Percentiles rank a stretch among this genome's conserved stretches.
These are phyloP conservation scores for Tylopilus sp. DNA, from an alignment of 768 basidiomycete species.

Conservation along the genomic window DNA sequence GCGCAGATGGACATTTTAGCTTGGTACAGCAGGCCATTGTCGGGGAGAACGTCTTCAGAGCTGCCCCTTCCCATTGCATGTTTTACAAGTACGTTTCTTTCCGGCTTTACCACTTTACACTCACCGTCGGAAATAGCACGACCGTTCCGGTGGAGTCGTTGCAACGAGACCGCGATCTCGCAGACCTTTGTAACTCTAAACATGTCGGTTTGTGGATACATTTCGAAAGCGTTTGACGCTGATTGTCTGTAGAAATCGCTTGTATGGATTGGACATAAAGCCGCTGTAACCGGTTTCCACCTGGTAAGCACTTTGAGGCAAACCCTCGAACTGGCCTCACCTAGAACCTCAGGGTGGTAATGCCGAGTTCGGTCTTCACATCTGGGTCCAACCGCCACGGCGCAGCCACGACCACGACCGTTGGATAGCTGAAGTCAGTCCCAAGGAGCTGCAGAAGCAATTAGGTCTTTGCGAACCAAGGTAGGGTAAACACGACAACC, in stretches of 20 bases:
- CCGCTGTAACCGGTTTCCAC: constrained; percentile 20
- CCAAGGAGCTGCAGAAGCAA: constrained; percentile 28
- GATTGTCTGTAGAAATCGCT: constrained; percentile 6
- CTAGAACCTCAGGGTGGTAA: constrained; percentile 34
- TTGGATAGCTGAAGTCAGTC: constrained; percentile 35
- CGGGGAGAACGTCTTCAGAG: constrained; percentile 28
- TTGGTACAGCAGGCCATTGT: constrained; percentile 35
- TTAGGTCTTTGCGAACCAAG: constrained; percentile 36
- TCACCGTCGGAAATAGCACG: constrained; percentile 28
- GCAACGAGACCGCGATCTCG: constrained; percentile 38
- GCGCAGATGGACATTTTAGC: constrained; percentile 56
- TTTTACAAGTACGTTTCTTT: constrained; percentile 43
- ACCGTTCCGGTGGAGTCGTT: constrained; percentile 41
- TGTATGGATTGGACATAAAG: constrained; percentile 23
- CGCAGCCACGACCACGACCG: constrained; percentile 27
- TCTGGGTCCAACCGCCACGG: constrained; percentile 28
- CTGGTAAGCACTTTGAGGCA: constrained; percentile 13
- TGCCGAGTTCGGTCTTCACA: constrained; percentile 31
- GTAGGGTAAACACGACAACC: constrained; percentile 23
- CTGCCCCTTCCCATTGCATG: constrained; percentile 26
- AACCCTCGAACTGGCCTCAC: not conserved
- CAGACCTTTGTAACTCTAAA: constrained; percentile 24
- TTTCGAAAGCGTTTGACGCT: not conserved
- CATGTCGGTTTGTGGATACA: constrained; percentile 10
- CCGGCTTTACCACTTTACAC: not conserved